These are phyloP conservation scores for Clonostachys solani DNA, from an alignment of 2,329 filamentous ascomycete species.

Conservation along the genomic window DNA sequence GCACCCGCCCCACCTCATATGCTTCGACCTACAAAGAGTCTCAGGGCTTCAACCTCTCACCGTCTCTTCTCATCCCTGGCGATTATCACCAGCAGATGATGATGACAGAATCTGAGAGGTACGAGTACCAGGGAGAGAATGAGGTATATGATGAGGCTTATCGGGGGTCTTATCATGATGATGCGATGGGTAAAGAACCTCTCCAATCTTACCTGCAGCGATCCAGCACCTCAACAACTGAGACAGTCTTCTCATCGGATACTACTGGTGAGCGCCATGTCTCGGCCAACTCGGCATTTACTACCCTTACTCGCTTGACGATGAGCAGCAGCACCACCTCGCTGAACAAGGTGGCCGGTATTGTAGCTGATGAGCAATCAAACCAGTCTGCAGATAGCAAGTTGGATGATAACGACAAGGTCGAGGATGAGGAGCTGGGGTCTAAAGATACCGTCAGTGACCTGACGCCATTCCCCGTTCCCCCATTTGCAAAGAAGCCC, in stretches of 20 bases:
- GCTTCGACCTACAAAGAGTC: constrained; percentile 54
- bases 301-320: constrained; percentile 49
- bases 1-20: constrained; percentile 37
- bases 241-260: constrained; percentile 39
- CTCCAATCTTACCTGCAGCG: constrained; percentile 30
- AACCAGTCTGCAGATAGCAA: no score
- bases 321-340: constrained; percentile 48
- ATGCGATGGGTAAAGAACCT: constrained; percentile 1
- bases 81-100: constrained; percentile 55
- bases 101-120: constrained; percentile 16
- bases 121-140: constrained; percentile 24
- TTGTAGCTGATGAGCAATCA: constrained; percentile 18
- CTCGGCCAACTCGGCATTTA: constrained; percentile 49
- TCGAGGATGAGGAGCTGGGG: constrained; percentile 10
- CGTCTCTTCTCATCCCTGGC: constrained; percentile 56
- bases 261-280: constrained; percentile 47
- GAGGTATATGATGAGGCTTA: constrained; percentile 12
- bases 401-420: constrained; percentile 7
- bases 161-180: constrained; percentile 8
- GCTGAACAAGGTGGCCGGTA: constrained; percentile 24
- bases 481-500: constrained; percentile 11
- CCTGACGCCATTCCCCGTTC: constrained; percentile 19
- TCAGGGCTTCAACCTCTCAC: constrained; percentile 55
- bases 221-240: constrained; percentile 51
- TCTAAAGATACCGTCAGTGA: constrained; percentile 25